Conservation (phyloP, 805 yeast species). For the Metschnikowia cerradonensis region DNA sequence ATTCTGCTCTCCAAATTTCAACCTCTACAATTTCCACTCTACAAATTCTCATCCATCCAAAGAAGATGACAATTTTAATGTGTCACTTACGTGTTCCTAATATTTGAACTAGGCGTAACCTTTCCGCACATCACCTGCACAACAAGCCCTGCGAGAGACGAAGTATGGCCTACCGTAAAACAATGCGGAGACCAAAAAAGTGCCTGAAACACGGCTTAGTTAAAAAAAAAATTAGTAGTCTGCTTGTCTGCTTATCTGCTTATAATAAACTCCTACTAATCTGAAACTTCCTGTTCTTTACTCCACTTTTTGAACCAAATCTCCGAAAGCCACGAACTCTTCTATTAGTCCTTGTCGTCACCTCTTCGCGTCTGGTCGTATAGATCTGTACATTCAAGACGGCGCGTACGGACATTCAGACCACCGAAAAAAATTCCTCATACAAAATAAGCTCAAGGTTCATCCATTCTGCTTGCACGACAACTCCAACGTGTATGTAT, state of each 20-base stretch:
- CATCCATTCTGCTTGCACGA: not conserved
- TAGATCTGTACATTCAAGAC: not conserved
- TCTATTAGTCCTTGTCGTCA: not conserved
- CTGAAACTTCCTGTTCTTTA: not conserved
- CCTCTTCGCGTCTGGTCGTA: constrained; percentile 3
- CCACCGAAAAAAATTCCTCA: constrained; percentile 4
- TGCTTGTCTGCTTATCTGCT: not conserved
- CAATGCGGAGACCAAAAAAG: not conserved
- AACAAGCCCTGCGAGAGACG: not conserved
- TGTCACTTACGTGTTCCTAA: too few relatives aligned
- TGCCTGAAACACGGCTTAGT: too few relatives aligned
- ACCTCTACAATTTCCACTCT: too few relatives aligned
- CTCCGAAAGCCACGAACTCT: not conserved
- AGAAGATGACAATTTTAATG: too few relatives aligned
- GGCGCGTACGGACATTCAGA: constrained; percentile 1
- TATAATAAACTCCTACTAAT: not conserved
- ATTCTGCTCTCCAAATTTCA: too few relatives aligned
- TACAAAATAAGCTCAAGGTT: not conserved
- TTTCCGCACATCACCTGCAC: not conserved
- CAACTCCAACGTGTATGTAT: not conserved
- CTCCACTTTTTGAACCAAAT: not conserved
- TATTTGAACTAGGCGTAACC: not conserved
- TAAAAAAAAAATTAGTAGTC: not conserved
- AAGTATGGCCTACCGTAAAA: not conserved
- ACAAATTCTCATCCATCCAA: too few relatives aligned